Evolutionary conservation across 2,329 filamentous ascomycete genomes (phyloP).

Genomic region (Blumeria graminis): DNA sequence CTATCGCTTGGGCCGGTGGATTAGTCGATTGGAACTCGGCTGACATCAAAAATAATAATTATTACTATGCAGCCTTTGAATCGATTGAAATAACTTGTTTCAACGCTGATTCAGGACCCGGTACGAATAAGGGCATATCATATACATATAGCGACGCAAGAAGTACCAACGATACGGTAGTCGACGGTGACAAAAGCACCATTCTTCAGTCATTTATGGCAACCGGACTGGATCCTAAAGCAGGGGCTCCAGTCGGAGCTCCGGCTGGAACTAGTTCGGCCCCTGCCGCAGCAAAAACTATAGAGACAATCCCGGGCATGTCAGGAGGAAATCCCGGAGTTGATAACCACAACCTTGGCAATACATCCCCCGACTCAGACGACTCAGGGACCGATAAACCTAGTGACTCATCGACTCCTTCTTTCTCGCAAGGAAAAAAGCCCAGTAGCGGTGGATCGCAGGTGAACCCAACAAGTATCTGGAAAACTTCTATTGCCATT

Average conservation of each 20-base stretch:
- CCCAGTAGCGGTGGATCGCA: too few relatives aligned
- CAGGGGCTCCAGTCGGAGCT: slow-evolving; percentile 18
- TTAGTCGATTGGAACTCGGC: slow-evolving; percentile 12
- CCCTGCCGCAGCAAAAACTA: slow-evolving; percentile 11
- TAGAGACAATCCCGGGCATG: slow-evolving; percentile 28
- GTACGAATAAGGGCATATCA: slow-evolving; percentile 40
- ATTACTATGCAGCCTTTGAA: slow-evolving; percentile 65
- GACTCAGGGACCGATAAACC: too few relatives aligned
- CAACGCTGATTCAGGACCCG: slow-evolving; percentile 34
- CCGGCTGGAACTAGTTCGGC: slow-evolving; percentile 9
- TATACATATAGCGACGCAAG: slow-evolving; percentile 48
- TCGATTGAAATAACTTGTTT: slow-evolving; percentile 74
- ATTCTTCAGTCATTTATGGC: slow-evolving; percentile 56
- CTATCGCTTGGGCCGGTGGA: slow-evolving; percentile 51
- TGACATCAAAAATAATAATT: slow-evolving; percentile 62
- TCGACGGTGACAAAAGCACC: slow-evolving; percentile 50
- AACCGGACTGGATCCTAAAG: slow-evolving; percentile 52
- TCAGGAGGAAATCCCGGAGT: slow-evolving; percentile 20
- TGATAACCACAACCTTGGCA: slow-evolving; percentile 1
- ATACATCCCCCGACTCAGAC: too few relatives aligned
- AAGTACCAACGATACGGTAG: slow-evolving; percentile 53
- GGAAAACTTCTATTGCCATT: too few relatives aligned
- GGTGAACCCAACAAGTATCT: too few relatives aligned
- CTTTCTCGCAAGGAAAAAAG: too few relatives aligned
- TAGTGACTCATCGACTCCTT: too few relatives aligned